Evolutionary conservation across 371 early-diverging fungal genomes (phyloP), one percentile per base, ranked within the genome.

Genomic region (Mortierella polycephala): DNA sequence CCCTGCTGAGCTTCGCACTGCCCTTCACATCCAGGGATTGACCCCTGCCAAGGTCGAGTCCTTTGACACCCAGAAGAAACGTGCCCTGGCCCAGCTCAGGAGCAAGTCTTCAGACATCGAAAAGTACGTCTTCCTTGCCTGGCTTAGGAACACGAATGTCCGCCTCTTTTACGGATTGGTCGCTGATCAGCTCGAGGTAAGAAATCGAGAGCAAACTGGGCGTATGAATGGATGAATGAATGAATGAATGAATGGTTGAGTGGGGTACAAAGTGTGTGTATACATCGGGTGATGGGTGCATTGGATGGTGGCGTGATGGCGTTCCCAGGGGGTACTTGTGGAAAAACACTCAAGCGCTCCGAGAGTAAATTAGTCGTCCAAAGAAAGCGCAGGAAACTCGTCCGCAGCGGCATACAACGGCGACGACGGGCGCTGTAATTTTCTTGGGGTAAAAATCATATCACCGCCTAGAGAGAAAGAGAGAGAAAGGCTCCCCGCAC

Each of bases 41-140:
- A 65, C 87, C 18, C 96, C 96, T 10, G 69, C 87, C 18, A 86
- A 85, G 50, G 85, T 94, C 54, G 96, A 95, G 79, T 84, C 83
- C 49, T 82, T 93, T 42, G 88, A 90, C 5, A 68, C 81, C 30
- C 96, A 95, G 75, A 90, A 91, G 64, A 79, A 83, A 54, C 89
- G 95, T 57, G 94, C 93, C 16, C 75, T 93, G 47, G 81, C 85
- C 50, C 85, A 91, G 71, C 79, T 95, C n/a, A 77, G 91, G 53
- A 71, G 86, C 65, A 93, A 91, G 74, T 52, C 81, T 7, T 81
- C 89, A 2, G 75, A 87, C 13, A 75, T 96, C 10, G 94, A 94
- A 61, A 94, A 94, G 73, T 95, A 94, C 73, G 85, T 89, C 47
- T 95, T 94, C 82, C 82, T 96, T 81, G 88, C 94, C 16, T 87